These are phyloP conservation scores for Trametes coccinea DNA, from an alignment of 768 basidiomycete species.

Conservation along the genomic window DNA sequence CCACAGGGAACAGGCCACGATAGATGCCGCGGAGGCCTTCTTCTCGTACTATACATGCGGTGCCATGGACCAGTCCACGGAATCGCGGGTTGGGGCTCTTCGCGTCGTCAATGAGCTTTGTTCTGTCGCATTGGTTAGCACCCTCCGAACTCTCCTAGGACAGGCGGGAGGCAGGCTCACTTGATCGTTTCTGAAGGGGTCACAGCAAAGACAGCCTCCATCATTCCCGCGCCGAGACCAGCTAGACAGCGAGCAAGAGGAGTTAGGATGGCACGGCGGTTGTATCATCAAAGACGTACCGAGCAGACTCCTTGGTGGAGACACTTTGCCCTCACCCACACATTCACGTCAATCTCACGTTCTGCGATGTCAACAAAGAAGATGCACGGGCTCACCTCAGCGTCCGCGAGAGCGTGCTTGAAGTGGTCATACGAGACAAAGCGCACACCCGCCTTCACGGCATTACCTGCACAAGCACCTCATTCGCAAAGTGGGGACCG, in stretches of 20 bases:
- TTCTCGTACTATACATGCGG: conserved; percentile 71
- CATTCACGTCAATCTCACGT: conserved; percentile 2
- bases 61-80: conserved; percentile 85
- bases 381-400: conserved; percentile 55
- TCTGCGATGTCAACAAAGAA: neutral
- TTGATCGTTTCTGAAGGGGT: conserved; percentile 99
- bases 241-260: conserved; percentile 39
- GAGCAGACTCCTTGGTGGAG: conserved; percentile 78
- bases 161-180: conserved; percentile 39
- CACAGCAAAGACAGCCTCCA: conserved; percentile 90
- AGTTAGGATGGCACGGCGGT: neutral
- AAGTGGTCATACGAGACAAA: conserved; percentile 95
- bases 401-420: conserved; percentile 79
- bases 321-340: conserved; percentile 78
- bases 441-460: conserved; percentile 92
- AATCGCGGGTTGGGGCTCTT: conserved; percentile 84
- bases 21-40: conserved; percentile 89
- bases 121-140: conserved; percentile 48
- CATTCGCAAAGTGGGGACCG: no score
- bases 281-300: conserved; percentile 43
- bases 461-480: conserved; percentile 52
- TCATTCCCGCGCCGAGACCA: conserved; percentile 86
- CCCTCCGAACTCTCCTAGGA: no score
- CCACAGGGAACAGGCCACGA: conserved; percentile 91
- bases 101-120: conserved; percentile 95